Evolutionary conservation across 176 grass and related monocot genomes (phyloP), one percentile per base, ranked within the genome.

Genomic region (Phragmites australis): DNA sequence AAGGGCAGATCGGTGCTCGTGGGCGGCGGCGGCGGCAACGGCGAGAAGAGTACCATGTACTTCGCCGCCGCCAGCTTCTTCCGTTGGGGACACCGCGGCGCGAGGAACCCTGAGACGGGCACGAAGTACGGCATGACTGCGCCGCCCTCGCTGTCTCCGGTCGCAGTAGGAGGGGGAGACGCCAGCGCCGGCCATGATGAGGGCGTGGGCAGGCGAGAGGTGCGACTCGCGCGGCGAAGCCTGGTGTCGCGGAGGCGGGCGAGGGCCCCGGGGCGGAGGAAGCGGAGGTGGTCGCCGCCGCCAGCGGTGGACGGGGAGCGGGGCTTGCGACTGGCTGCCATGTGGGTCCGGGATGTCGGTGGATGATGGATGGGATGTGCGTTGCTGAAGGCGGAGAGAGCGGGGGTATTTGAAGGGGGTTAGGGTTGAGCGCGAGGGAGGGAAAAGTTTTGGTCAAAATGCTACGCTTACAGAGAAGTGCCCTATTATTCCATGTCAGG

Each of bases 251-350:
- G 84, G 57, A 93, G 89, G 65, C 82, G 86, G 57, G 91, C 87
- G 51, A 93, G 89, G 23, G 94, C 94, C 4, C 89, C 87, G 6
- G 94, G 91, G 57, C 81, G 81, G 68, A 97, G 91, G 84, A 93
- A 97, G 10, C 87, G 87, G 59, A 62, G 93, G 90, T 92, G 85
- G 76, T 91, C 82, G 46, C 8, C 88, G 10, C 63, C 32, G 13
- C 29, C 22, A 26, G 47, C 41, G 65, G 71, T 47, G 17, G 58
- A 16, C 9, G 47, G 30, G 11, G 66, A 68, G 58, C 47, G 88
- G 79, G 69, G 55, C 63, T 78, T 81, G 26, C 85, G 68, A 0
- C 81, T 79, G 68, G 89, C 90, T 64, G 89, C 85, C 79, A 86
- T 86, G 74, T 74, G 75, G 66, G 68, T 0, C 42, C 62, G 4